A percentile compares a stretch with the other conserved stretches of the same genome.
Conservation (phyloP, 2,329 filamentous ascomycete species). For the Paecilomyces sp. region DNA sequence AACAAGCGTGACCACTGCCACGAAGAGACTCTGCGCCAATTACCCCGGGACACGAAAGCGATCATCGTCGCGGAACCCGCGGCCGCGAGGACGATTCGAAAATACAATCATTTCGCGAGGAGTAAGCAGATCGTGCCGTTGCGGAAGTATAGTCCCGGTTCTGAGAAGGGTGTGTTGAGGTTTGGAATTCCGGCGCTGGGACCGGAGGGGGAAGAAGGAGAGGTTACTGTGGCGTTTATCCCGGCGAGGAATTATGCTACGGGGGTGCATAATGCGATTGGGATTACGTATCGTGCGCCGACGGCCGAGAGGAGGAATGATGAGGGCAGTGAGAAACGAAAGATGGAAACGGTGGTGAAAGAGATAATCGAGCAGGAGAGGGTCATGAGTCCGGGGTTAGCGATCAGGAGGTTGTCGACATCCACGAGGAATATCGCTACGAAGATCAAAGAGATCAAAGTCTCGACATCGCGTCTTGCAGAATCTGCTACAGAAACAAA, state of each 20-base stretch:
- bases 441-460: neutral
- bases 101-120: conserved; percentile 60
- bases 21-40: conserved; percentile 58
- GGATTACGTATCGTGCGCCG: conserved; percentile 64
- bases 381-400: neutral
- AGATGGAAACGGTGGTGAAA: neutral
- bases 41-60: conserved; percentile 50
- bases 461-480: neutral
- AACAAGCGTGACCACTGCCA: conserved; percentile 65
- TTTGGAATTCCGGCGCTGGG: conserved; percentile 50
- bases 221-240: conserved; percentile 65
- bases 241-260: conserved; percentile 49
- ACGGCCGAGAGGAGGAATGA: conserved; percentile 2
- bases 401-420: neutral
- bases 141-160: conserved; percentile 31
- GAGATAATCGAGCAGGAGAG: neutral
- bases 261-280: conserved; percentile 59
- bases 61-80: conserved; percentile 60
- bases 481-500: neutral
- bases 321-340: neutral
- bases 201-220: conserved; percentile 50
- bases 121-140: conserved; percentile 38
- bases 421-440: neutral
- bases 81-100: conserved; percentile 57
- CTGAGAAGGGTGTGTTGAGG: conserved; percentile 29